These are phyloP conservation scores for Thermochaetoides thermophila DNA, from an alignment of 495 filamentous ascomycete species.

Conservation along the genomic window DNA sequence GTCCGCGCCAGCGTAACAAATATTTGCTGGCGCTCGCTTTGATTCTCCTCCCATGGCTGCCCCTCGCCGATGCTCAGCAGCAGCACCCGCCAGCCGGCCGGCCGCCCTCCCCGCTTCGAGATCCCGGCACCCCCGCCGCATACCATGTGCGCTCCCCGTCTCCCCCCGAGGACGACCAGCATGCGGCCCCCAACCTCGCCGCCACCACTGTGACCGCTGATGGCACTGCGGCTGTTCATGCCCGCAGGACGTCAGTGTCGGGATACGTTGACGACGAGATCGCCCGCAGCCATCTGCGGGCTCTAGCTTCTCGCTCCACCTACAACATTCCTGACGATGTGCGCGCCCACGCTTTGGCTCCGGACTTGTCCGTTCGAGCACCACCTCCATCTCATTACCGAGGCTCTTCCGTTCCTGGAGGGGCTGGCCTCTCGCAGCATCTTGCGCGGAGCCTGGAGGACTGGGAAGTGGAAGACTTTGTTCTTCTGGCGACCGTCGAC, in stretches of 20 bases:
- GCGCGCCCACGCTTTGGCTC: conserved; percentile 91
- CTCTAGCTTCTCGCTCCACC: conserved; percentile 13
- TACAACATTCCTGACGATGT: conserved; percentile 49
- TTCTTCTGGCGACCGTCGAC: conserved; percentile 98
- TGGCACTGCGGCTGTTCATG: conserved; percentile 14
- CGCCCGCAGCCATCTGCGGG: conserved; percentile 4
- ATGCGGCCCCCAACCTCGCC: conserved; percentile 13
- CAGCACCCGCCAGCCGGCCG: conserved; percentile 32
- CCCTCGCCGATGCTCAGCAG: conserved; percentile 43
- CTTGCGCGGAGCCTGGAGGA: conserved; percentile 93
- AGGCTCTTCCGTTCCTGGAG: conserved; percentile 24
- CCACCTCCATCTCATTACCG: conserved; percentile 51
- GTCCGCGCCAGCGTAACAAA: too few species aligned
- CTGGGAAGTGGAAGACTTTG: conserved; percentile 99
- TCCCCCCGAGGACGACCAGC: conserved; percentile 17
- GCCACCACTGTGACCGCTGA: conserved; percentile 13
- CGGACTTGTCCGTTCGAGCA: conserved; percentile 77
- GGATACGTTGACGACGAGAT: conserved; percentile 4
- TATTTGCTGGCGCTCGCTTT: conserved; percentile 36
- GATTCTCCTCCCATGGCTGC: conserved; percentile 36
- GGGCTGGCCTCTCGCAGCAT: conserved; percentile 57
- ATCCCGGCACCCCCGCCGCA: too few species aligned
- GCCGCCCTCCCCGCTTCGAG: too few species aligned
- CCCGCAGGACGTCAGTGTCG: conserved; percentile 12
- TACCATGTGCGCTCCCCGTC: conserved; percentile 11